Percentiles rank a stretch among this genome's conserved stretches.
phyloP scores from a whole-genome alignment of 139 green algal genomes.

The Tetraselmis striata region DNA sequence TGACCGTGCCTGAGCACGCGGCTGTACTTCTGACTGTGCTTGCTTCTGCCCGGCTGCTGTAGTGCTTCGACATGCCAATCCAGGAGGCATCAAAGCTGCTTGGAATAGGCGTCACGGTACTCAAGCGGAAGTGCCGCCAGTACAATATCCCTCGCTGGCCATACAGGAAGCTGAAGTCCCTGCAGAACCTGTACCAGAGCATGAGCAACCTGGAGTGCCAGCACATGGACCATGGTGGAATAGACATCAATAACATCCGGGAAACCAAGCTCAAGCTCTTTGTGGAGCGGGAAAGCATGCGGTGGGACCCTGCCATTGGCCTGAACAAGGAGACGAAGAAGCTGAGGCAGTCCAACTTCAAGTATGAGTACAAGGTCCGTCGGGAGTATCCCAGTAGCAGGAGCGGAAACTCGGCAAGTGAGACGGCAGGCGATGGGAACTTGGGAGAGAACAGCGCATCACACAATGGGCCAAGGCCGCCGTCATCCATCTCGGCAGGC shows the following conservation, averaged over 20 bases:
- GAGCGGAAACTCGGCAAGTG: background rate
- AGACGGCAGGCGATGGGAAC: too few relatives aligned
- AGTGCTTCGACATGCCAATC: conserved; percentile 60
- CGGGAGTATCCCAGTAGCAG: background rate
- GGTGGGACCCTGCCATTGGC: conserved; percentile 22
- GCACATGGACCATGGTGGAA: background rate
- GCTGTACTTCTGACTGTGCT: too few relatives aligned
- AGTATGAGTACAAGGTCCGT: conserved; percentile 28
- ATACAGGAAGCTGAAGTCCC: conserved; percentile 50
- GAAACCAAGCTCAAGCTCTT: background rate
- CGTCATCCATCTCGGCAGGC: too few relatives aligned
- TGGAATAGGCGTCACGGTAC: conserved; percentile 49
- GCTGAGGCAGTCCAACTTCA: conserved; percentile 37
- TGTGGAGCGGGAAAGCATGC: background rate
- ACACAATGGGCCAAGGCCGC: too few relatives aligned
- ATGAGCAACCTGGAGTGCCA: conserved; percentile 10
- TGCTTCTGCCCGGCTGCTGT: too few relatives aligned
- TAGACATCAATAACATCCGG: background rate
- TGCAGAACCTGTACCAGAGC: conserved; percentile 51
- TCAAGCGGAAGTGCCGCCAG: conserved; percentile 63
- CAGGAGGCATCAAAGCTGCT: conserved; percentile 43
- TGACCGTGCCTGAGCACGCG: too few relatives aligned
- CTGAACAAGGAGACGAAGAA: conserved; percentile 31
- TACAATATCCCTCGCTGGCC: conserved; percentile 55
- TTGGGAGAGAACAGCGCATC: too few relatives aligned